Conservation (phyloP, 1,284 basidiomycete genomes). For the Melampsora larici-populina region DNA sequence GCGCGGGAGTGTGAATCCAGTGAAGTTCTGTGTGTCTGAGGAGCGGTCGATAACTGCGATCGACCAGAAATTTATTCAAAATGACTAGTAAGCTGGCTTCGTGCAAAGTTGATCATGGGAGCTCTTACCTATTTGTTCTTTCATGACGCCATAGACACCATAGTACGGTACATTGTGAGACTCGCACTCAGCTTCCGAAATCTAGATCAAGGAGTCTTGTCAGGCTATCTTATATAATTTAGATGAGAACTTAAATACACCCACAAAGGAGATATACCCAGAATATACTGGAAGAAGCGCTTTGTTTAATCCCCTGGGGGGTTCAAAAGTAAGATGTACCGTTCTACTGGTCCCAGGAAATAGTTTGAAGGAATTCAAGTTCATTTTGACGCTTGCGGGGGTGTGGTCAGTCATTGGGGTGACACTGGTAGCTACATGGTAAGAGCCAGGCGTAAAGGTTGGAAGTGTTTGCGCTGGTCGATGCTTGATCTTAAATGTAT, state of each 20-base stretch:
- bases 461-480: constrained; percentile 21
- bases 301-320: constrained; percentile 17
- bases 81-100: background rate
- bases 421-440: constrained; percentile 1
- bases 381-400: constrained; percentile 14
- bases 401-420: constrained; percentile 6
- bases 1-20: constrained; percentile 4
- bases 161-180: constrained; percentile 35
- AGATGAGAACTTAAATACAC: background rate
- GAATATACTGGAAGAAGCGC: constrained; percentile 32
- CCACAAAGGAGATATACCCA: constrained; percentile 35
- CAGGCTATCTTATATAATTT: background rate
- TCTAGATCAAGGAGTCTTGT: background rate
- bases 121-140: constrained; percentile 7
- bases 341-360: constrained; percentile 13
- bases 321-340: constrained; percentile 17
- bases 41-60: constrained; percentile 19
- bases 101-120: background rate
- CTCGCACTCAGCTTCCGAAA: constrained; percentile 41
- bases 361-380: constrained; percentile 3
- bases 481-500: constrained; percentile 16
- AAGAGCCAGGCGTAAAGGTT: constrained; percentile 16
- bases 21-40: background rate
- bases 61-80: background rate
- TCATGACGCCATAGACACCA: constrained; percentile 33